phyloP scores from a whole-genome alignment of 2,329 filamentous ascomycete species.

The Zarea fungicola region DNA sequence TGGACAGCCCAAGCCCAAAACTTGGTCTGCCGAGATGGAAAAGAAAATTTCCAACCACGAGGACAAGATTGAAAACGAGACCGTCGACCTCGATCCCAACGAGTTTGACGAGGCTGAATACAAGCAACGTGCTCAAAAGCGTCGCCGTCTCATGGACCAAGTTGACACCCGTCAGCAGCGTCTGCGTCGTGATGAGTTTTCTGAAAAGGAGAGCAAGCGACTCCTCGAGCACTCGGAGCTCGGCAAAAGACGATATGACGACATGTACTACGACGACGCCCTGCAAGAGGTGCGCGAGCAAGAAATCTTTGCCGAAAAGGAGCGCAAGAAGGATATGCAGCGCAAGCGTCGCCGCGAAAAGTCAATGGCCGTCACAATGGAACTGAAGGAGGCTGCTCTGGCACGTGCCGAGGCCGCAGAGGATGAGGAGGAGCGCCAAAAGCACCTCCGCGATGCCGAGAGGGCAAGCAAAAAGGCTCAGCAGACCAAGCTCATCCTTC shows the following conservation, averaged over 20 bases:
- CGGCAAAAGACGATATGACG: constrained; percentile 71
- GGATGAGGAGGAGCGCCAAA: constrained; percentile 76
- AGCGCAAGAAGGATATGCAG: constrained; percentile 99
- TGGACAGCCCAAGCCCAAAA: constrained; percentile 60
- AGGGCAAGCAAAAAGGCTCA: constrained; percentile 89
- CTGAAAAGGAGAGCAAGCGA: constrained; percentile 50
- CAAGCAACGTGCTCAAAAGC: constrained; percentile 58
- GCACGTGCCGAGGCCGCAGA: constrained; percentile 71
- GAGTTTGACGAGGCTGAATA: constrained; percentile 43
- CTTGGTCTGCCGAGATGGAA: constrained; percentile 48
- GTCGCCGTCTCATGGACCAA: constrained; percentile 59
- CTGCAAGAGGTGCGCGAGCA: constrained; percentile 82
- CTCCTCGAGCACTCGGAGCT: constrained; percentile 64
- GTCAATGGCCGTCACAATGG: constrained; percentile 88
- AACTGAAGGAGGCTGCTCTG: constrained; percentile 80
- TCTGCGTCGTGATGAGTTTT: constrained; percentile 56
- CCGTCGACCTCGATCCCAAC: constrained; percentile 35
- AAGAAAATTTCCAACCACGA: constrained; percentile 35
- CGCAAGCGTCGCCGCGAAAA: constrained; percentile 93
- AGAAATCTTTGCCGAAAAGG: constrained; percentile 90
- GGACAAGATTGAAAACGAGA: constrained; percentile 43
- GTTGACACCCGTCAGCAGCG: constrained; percentile 61
- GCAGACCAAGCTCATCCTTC: constrained; percentile 80
- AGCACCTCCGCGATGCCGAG: constrained; percentile 78
- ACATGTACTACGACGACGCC: constrained; percentile 73